A percentile compares a stretch with the other conserved stretches of the same genome.
Conservation (phyloP, 257 asterid genomes). For the Cordia subcordata region DNA sequence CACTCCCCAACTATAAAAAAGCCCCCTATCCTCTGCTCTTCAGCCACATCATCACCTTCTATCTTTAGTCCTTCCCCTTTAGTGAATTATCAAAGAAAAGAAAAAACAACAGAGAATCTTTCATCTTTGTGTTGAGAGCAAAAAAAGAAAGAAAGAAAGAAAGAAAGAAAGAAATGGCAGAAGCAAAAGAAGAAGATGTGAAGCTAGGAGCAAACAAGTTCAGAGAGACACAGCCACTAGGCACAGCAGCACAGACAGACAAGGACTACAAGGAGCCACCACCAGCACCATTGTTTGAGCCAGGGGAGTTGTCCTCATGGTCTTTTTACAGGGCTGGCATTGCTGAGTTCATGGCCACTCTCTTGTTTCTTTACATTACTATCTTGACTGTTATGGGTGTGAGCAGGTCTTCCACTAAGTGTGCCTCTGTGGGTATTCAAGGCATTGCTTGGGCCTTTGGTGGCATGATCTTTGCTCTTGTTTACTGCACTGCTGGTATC, state of each 20-base stretch:
- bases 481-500: slow-evolving; percentile 69
- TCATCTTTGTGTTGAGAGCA: background rate
- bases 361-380: slow-evolving; percentile 56
- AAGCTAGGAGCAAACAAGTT: slow-evolving; percentile 58
- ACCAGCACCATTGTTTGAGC: slow-evolving; percentile 62
- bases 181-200: slow-evolving; percentile 56
- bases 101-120: background rate
- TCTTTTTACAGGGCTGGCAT: slow-evolving; percentile 72
- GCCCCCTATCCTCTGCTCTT: background rate
- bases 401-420: slow-evolving; percentile 26
- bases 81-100: background rate
- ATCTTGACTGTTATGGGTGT: slow-evolving; percentile 64
- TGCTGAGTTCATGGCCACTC: slow-evolving; percentile 65
- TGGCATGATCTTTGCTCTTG: slow-evolving; percentile 70
- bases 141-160: slow-evolving; percentile 6
- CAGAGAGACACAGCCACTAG: slow-evolving; percentile 52
- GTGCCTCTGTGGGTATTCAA: slow-evolving; percentile 59
- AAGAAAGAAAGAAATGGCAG: slow-evolving; percentile 39
- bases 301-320: slow-evolving; percentile 62
- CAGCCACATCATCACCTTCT: background rate
- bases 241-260: slow-evolving; percentile 60
- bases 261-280: slow-evolving; percentile 66
- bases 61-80: background rate
- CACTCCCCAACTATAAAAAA: background rate
- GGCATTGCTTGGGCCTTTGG: slow-evolving; percentile 79